phyloP scores from a whole-genome alignment of 345 rosid species.

The Populus davidiana region DNA sequence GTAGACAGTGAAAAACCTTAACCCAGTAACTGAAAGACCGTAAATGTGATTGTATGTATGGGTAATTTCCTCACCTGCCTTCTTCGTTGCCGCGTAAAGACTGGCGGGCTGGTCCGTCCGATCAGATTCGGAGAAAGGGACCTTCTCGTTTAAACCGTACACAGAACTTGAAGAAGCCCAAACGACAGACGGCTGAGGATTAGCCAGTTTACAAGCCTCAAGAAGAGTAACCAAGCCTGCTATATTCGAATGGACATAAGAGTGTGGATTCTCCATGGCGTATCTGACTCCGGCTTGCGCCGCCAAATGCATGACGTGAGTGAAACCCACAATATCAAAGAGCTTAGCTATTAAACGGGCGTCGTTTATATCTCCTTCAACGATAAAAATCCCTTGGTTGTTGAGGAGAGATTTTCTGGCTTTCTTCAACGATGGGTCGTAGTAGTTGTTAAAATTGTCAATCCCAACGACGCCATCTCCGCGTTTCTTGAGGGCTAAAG shows the following conservation, averaged over 20 bases:
- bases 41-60: slow-evolving; percentile 39
- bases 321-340: slow-evolving; percentile 32
- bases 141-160: slow-evolving; percentile 34
- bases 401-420: slow-evolving; percentile 27
- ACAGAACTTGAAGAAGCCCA: slow-evolving; percentile 43
- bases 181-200: slow-evolving; percentile 35
- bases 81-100: slow-evolving; percentile 39
- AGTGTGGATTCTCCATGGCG: slow-evolving; percentile 39
- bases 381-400: slow-evolving; percentile 23
- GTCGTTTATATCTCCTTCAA: slow-evolving; percentile 36
- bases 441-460: slow-evolving; percentile 34
- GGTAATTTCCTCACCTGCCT: slow-evolving; percentile 42
- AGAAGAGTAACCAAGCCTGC: slow-evolving; percentile 33
- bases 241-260: slow-evolving; percentile 33
- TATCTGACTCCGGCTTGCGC: slow-evolving; percentile 45
- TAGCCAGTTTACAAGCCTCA: slow-evolving; percentile 25
- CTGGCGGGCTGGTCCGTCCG: slow-evolving; percentile 44
- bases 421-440: slow-evolving; percentile 29
- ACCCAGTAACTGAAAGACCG: slow-evolving; percentile 37
- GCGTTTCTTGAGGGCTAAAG: slow-evolving; percentile 33
- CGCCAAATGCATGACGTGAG: slow-evolving; percentile 40
- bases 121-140: slow-evolving; percentile 37
- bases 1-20: slow-evolving; percentile 37
- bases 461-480: slow-evolving; percentile 42
- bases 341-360: slow-evolving; percentile 25